phyloP scores from a whole-genome alignment of 1,284 basidiomycete species.

The Cystobasidiaceae sp. region DNA sequence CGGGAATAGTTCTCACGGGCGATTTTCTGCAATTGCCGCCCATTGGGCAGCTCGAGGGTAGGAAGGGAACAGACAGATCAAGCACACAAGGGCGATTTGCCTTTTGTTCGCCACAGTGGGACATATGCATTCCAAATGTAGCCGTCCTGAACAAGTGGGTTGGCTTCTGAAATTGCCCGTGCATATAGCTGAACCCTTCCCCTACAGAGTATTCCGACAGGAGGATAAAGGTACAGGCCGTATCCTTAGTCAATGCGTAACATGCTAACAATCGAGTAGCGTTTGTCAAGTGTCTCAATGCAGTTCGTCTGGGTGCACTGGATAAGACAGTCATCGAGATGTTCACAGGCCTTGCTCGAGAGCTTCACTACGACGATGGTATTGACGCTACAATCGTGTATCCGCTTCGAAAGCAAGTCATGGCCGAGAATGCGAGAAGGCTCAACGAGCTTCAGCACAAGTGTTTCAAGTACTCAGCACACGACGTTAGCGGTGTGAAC shows the following conservation, averaged over 20 bases:
- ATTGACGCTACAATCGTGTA: constrained; percentile 78
- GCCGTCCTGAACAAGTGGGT: no score
- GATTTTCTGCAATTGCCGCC: no score
- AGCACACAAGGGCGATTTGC: no score
- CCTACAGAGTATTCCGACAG: constrained; percentile 62
- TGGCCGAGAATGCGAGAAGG: constrained; percentile 63
- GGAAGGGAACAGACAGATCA: no score
- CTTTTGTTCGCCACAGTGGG: no score
- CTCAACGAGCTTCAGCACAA: constrained; percentile 48
- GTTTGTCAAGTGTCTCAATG: constrained; percentile 84
- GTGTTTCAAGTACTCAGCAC: constrained; percentile 29
- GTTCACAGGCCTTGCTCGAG: constrained; percentile 60
- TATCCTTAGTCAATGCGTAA: constrained; percentile 31
- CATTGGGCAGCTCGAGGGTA: no score
- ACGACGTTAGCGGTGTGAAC: constrained; percentile 30
- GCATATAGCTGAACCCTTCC: no score
- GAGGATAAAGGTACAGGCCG: no score
- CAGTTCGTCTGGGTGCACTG: constrained; percentile 74
- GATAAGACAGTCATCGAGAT: constrained; percentile 55
- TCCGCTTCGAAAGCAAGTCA: constrained; percentile 76
- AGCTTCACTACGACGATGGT: constrained; percentile 60
- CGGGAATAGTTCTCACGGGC: no score
- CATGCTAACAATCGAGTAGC: constrained; percentile 55
- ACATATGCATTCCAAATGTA: no score
- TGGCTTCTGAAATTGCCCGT: no score